phyloP scores from a whole-genome alignment of 1,284 basidiomycete genomes.

The Trichosporon asahii region DNA sequence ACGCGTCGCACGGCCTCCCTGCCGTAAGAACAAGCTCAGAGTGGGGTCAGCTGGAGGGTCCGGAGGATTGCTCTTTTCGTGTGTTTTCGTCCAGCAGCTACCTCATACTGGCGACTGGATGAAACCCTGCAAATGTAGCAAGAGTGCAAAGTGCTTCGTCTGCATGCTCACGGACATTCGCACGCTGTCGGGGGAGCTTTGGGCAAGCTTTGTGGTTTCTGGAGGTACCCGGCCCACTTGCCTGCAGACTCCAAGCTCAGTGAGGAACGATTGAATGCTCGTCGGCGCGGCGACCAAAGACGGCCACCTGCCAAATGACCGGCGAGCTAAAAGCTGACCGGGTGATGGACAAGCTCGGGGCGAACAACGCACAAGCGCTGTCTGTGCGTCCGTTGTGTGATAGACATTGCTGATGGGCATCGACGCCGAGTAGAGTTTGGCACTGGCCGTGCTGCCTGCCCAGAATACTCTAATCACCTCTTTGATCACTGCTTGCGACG shows the following conservation, averaged over 20 bases:
- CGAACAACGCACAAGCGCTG: too few species aligned
- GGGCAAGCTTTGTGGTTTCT: too few species aligned
- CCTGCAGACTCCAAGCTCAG: too few species aligned
- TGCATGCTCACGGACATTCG: too few species aligned
- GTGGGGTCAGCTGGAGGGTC: neutral
- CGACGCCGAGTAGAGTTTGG: neutral
- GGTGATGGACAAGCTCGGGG: too few species aligned
- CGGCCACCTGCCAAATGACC: neutral
- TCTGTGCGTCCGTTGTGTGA: neutral
- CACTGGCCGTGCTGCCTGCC: neutral
- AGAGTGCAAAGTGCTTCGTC: too few species aligned
- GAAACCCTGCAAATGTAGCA: too few species aligned
- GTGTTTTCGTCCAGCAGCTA: neutral
- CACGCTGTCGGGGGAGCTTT: too few species aligned
- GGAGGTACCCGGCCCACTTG: too few species aligned
- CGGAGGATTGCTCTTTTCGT: neutral
- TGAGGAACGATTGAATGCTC: too few species aligned
- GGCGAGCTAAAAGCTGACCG: neutral
- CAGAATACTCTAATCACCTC: neutral
- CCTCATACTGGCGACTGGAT: too few species aligned
- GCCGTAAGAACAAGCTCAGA: neutral
- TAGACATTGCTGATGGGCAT: neutral
- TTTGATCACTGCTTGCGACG: neutral
- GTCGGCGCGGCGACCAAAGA: neutral
- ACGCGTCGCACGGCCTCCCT: neutral